These are phyloP conservation scores for Tolypocladium album DNA, from an alignment of 2,329 filamentous ascomycete genomes.

Conservation along the genomic window DNA sequence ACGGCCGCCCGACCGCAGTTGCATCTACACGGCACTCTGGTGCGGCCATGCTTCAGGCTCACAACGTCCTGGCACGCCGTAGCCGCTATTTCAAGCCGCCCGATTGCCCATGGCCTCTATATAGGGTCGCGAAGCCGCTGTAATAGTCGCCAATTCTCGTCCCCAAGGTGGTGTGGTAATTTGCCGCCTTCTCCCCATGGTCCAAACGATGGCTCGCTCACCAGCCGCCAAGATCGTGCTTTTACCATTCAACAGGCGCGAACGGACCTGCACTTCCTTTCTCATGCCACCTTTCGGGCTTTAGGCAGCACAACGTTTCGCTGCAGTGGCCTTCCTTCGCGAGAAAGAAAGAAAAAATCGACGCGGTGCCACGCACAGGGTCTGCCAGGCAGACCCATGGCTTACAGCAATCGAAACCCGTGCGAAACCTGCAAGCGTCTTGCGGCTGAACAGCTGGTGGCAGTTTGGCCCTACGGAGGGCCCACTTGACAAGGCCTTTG, in stretches of 20 bases:
- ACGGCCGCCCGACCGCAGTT: neutral
- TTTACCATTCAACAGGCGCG: neutral
- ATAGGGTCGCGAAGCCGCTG: neutral
- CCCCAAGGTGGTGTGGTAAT: neutral
- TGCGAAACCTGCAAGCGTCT: neutral
- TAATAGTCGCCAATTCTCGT: neutral
- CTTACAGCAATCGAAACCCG: neutral
- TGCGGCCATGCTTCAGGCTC: neutral
- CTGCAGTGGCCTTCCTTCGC: neutral
- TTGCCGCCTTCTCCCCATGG: neutral
- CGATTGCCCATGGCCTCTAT: neutral
- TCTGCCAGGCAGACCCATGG: neutral
- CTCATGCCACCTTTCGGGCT: neutral
- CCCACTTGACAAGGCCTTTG: neutral
- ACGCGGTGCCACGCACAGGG: neutral
- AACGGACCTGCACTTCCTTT: neutral
- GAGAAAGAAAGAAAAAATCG: too few species aligned
- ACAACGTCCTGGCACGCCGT: neutral
- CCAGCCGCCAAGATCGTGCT: neutral
- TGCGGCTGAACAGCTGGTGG: neutral
- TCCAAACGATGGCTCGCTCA: neutral
- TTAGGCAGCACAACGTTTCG: neutral
- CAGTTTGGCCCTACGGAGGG: neutral
- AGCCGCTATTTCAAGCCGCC: neutral
- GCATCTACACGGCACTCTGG: neutral